A percentile compares a stretch with the other conserved stretches of the same genome.
phyloP scores from a whole-genome alignment of 2,329 filamentous ascomycete species.

The Clathrospora elynae region DNA sequence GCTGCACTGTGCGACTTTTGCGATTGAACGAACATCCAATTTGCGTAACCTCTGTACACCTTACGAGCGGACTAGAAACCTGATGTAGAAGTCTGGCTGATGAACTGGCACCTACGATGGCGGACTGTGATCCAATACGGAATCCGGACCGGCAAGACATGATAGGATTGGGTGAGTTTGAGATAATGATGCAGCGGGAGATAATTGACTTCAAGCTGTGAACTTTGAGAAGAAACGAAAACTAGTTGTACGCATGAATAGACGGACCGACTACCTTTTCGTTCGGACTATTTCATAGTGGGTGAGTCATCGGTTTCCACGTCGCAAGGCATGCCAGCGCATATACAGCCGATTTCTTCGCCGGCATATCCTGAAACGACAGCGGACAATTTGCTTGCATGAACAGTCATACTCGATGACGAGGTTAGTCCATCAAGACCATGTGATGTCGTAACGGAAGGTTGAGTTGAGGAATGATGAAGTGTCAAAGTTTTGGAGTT shows the following conservation, averaged over 20 bases:
- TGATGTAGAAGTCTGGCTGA: constrained; percentile 11
- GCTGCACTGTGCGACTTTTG: constrained; percentile 33
- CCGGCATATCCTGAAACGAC: constrained; percentile 41
- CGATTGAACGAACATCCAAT: constrained; percentile 19
- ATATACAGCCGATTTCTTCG: constrained; percentile 22
- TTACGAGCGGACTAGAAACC: constrained; percentile 2
- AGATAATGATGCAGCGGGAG: constrained; percentile 24
- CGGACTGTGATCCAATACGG: constrained; percentile 32
- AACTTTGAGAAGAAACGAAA: constrained; percentile 17
- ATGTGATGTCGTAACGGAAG: constrained; percentile 1
- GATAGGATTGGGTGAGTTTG: constrained; percentile 28
- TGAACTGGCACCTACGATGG: constrained; percentile 14
- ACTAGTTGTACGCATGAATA: constrained; percentile 13
- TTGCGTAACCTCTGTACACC: constrained; percentile 16
- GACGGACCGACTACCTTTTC: constrained; percentile 7
- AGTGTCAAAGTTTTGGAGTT: constrained; percentile 6
- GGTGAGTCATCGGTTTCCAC: constrained; percentile 45
- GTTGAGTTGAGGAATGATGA: constrained; percentile 7
- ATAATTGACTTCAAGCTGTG: constrained; percentile 4
- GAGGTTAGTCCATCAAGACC: constrained; percentile 8
- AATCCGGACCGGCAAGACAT: constrained; percentile 14
- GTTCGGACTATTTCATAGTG: constrained; percentile 17
- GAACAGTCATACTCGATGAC: constrained; percentile 29
- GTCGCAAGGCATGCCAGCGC: constrained; percentile 40
- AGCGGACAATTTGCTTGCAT: constrained; percentile 26